These are phyloP conservation scores for Backusella westeae DNA, from an alignment of 192 early-diverging fungal genomes.

Conservation along the genomic window DNA sequence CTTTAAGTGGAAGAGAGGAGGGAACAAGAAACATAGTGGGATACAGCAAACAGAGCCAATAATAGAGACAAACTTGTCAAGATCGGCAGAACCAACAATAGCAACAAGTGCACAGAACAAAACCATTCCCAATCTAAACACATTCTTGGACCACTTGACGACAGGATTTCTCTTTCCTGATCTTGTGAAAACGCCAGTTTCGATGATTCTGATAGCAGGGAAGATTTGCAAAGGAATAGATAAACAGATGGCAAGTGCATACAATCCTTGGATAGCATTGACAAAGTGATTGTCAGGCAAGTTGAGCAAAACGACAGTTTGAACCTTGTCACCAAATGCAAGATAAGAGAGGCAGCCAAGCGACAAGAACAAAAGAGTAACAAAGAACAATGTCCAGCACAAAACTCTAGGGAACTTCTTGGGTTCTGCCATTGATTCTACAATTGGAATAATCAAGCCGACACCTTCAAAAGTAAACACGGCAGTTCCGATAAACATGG, in stretches of 20 bases:
- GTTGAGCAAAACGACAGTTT: slow-evolving; percentile 73
- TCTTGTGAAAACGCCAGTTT: slow-evolving; percentile 55
- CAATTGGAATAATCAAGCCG: slow-evolving; percentile 57
- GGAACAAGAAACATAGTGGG: slow-evolving; percentile 74
- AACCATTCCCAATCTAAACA: slow-evolving; percentile 53
- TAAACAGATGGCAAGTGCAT: slow-evolving; percentile 73
- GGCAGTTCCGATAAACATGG: slow-evolving; percentile 91
- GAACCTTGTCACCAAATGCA: slow-evolving; percentile 63
- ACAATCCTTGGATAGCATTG: slow-evolving; percentile 60
- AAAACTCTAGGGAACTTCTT: slow-evolving; percentile 53
- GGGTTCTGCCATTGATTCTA: slow-evolving; percentile 55
- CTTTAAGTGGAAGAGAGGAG: slow-evolving; percentile 71
- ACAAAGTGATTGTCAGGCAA: slow-evolving; percentile 54
- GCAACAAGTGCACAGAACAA: slow-evolving; percentile 54
- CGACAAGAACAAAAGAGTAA: slow-evolving; percentile 41
- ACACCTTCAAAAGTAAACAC: slow-evolving; percentile 96
- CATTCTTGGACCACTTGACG: slow-evolving; percentile 80
- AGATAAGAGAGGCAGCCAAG: slow-evolving; percentile 58
- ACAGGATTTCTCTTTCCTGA: slow-evolving; percentile 50
- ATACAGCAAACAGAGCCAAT: slow-evolving; percentile 64
- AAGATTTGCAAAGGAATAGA: slow-evolving; percentile 74
- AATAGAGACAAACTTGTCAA: slow-evolving; percentile 72
- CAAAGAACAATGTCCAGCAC: slow-evolving; percentile 42
- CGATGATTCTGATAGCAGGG: slow-evolving; percentile 69
- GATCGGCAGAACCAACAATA: slow-evolving; percentile 54